These are phyloP conservation scores for Globisporangium sylvaticum DNA, from an alignment of 352 stramenopile genomes.

Conservation along the genomic window DNA sequence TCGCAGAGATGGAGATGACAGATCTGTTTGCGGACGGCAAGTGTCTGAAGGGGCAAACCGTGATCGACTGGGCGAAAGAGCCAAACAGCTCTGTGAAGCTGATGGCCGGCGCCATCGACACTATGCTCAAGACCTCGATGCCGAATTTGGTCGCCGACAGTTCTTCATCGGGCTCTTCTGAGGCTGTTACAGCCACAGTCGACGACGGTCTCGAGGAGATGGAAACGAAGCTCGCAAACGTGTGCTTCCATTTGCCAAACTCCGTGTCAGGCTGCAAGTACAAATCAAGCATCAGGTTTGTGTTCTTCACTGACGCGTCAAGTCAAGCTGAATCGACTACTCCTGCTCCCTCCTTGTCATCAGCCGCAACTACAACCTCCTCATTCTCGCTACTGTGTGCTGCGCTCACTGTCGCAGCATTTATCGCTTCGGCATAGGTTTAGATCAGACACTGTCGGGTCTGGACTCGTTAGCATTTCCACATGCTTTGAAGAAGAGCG, in stretches of 20 bases:
- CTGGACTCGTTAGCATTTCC: not conserved
- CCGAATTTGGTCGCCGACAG: conserved; percentile 1
- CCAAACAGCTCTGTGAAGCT: conserved; percentile 7
- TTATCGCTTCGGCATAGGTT: not conserved
- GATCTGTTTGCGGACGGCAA: conserved; percentile 5
- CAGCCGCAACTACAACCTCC: not conserved
- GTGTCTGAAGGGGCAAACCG: conserved; percentile 16
- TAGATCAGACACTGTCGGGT: not conserved
- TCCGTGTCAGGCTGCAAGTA: conserved; percentile 14
- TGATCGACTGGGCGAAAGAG: conserved; percentile 9
- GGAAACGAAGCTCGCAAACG: not conserved
- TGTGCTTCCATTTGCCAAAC: conserved; percentile 17
- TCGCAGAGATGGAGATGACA: conserved; percentile 10
- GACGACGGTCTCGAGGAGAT: conserved; percentile 9
- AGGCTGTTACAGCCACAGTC: conserved; percentile 1
- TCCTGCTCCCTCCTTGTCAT: not conserved
- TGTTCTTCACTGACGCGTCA: conserved; percentile 6
- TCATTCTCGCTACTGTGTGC: not conserved
- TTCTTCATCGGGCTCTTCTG: not conserved
- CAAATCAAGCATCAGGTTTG: conserved; percentile 12
- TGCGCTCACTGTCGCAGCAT: not conserved
- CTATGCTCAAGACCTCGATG: conserved; percentile 4
- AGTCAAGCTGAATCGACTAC: not conserved
- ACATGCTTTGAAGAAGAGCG: not conserved
- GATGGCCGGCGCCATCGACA: conserved; percentile 10